Percentiles rank a stretch among this genome's conserved stretches.
These are phyloP conservation scores for Yamadazyma mexicana DNA, from an alignment of 1,139 yeast genomes.

Conservation along the genomic window DNA sequence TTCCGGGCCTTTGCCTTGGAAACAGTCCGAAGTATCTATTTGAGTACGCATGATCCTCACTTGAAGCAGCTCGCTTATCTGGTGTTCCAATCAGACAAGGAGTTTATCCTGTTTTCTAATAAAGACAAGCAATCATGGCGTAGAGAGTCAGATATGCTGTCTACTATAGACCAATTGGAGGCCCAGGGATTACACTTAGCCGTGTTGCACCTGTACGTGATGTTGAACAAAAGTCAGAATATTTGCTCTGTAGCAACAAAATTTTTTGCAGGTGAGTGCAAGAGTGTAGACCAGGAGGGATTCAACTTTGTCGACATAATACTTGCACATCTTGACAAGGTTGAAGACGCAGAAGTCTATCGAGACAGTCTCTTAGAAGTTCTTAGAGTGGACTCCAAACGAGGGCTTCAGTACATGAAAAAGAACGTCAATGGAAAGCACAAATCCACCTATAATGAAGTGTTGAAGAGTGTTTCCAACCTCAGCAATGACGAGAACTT, in stretches of 20 bases:
- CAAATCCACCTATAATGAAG: conserved; percentile 28
- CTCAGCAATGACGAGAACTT: conserved; percentile 24
- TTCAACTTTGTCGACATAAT: conserved; percentile 15
- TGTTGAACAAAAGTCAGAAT: conserved; percentile 14
- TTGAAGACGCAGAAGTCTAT: conserved; percentile 25
- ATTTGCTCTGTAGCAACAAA: conserved; percentile 16
- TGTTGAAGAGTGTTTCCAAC: conserved; percentile 29
- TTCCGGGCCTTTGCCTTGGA: conserved; percentile 11
- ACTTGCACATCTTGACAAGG: conserved; percentile 16
- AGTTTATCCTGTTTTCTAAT: conserved; percentile 13
- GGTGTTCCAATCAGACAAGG: conserved; percentile 9
- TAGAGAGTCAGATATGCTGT: too few species aligned
- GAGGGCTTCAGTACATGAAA: conserved; percentile 33
- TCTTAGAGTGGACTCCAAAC: conserved; percentile 27
- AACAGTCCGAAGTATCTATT: conserved; percentile 9
- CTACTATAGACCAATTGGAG: conserved; percentile 9
- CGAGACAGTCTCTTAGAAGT: conserved; percentile 27
- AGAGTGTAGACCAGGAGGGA: conserved; percentile 2
- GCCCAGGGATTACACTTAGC: conserved; percentile 9
- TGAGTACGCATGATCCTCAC: conserved; percentile 8
- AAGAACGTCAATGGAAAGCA: conserved; percentile 25
- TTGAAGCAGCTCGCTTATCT: conserved; percentile 13
- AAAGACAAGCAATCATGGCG: conserved; percentile 17
- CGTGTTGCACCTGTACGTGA: conserved; percentile 13
- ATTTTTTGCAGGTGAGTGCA: conserved; percentile 11